Evolutionary conservation across 257 asterid species (phyloP).

Genomic region (Striga asiatica): DNA sequence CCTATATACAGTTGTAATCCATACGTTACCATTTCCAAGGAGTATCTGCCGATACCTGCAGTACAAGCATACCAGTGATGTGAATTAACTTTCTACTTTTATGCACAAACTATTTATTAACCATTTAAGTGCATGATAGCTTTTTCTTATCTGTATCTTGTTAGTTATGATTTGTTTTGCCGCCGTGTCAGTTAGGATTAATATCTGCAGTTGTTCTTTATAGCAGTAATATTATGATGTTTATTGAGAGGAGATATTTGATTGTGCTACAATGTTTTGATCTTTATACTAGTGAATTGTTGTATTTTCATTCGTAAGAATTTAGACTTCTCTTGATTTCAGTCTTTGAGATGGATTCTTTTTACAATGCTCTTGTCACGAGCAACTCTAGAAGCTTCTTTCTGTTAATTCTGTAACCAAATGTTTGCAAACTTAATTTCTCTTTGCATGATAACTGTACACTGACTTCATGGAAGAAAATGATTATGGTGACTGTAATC

Average conservation of each 20-base stretch:
- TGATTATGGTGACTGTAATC: slow-evolving; percentile 3
- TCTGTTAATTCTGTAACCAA: not conserved
- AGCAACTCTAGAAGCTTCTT: not conserved
- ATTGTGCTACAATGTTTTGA: not conserved
- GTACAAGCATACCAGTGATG: slow-evolving; percentile 4
- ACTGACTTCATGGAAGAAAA: not conserved
- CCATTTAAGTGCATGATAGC: not conserved
- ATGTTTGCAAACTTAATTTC: not conserved
- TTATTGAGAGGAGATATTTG: not conserved
- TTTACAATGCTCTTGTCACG: not conserved
- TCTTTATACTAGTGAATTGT: not conserved
- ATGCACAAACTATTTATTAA: too few relatives aligned
- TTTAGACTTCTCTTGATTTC: not conserved
- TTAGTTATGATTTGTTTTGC: not conserved
- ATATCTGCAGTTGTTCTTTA: not conserved
- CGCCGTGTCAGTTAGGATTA: not conserved
- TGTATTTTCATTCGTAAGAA: not conserved
- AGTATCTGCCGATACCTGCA: slow-evolving; percentile 1
- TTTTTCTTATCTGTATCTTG: not conserved
- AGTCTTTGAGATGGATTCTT: not conserved
- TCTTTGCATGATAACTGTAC: not conserved
- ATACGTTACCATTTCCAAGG: too few relatives aligned
- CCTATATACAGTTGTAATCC: not conserved
- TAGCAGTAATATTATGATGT: not conserved
- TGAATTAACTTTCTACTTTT: not conserved